Base-by-base conservation (phyloP, 495 filamentous ascomycete genomes). In the Penicillium maclennaniae region DNA sequence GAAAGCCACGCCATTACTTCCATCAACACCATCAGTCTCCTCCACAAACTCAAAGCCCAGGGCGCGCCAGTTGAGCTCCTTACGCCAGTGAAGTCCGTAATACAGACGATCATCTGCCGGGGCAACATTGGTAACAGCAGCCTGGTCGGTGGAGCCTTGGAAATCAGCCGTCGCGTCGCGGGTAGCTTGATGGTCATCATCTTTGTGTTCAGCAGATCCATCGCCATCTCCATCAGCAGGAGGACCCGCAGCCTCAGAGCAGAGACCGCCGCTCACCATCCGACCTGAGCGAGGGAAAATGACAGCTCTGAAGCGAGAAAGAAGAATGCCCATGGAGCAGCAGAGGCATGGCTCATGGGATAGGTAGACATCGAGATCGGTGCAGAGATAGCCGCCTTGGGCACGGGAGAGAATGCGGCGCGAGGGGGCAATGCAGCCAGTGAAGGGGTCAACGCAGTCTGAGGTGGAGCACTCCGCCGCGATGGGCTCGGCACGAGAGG, bases 301-400 rank as follows among this genome's bases (percentile, higher is more conserved):
- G 2, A 92, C 83, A 16, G 83, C 79, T 5, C 86, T 80, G 76
- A 97, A 93, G 25, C 93, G 82, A 0, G 91, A 96, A 54, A 97
- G 91, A 17, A 97, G 75, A 34, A 97, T 81, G 2, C 90, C 95
- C 92, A 97, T 97, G 8, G 86, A 88, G 70, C 93, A 98, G 83
- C 95, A 95, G 27, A 93, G 77, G 59, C 93, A 98, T 4, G 93
- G 93, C 68, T 98, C 93, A 64, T 96, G 92, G 1, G 91, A 92
- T 28, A 92, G 68, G 67, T 96, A 97, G 27, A 98, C 79, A 59
- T 96, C 91, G 2, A 97, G 80, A 45, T 88, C 87, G 47, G 91
- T 86, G 69, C 92, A 97, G 28, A 98, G 83, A 68, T 98, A 98
- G n/a, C 92, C 92, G 55, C 87, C 85, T n/a, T 74, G 65, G 36